These are phyloP conservation scores for Serendipita vermifera DNA, from an alignment of 768 basidiomycete genomes.

Conservation along the genomic window DNA sequence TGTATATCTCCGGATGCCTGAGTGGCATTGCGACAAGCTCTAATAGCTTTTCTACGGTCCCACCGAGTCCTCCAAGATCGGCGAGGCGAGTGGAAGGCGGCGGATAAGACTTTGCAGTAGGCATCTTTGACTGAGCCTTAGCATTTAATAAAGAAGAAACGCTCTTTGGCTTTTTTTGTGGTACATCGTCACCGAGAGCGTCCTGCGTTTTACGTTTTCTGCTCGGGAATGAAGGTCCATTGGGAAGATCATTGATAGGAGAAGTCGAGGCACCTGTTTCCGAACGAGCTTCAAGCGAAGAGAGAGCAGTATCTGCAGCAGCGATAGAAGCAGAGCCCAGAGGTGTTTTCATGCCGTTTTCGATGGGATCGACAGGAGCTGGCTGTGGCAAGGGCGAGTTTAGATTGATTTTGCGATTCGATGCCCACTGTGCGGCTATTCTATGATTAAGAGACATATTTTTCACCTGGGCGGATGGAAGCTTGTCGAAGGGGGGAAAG, in stretches of 20 bases:
- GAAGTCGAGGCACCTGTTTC: too few relatives aligned
- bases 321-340: too few relatives aligned
- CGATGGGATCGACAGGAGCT: too few relatives aligned
- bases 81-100: slow-evolving; percentile 68
- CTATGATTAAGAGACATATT: slow-evolving; percentile 9
- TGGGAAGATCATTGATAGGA: too few relatives aligned
- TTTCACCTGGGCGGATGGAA: too few relatives aligned
- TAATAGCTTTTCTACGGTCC: slow-evolving; percentile 81
- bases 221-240: too few relatives aligned
- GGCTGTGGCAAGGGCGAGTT: not conserved
- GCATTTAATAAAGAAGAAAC: not conserved
- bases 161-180: not conserved
- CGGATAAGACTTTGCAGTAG: slow-evolving; percentile 46
- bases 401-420: not conserved
- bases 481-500: too few relatives aligned
- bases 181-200: not conserved
- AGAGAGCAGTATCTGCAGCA: too few relatives aligned
- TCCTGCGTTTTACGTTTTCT: too few relatives aligned
- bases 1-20: slow-evolving; percentile 88
- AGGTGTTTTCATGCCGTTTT: too few relatives aligned
- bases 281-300: too few relatives aligned
- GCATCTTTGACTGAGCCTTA: not conserved
- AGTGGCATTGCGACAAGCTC: slow-evolving; percentile 96
- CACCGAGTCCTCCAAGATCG: slow-evolving; percentile 77
- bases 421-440: slow-evolving; percentile 2